Base-by-base conservation (phyloP, 2,329 filamentous ascomycete genomes). In the Neocatenulostroma microsporum region DNA sequence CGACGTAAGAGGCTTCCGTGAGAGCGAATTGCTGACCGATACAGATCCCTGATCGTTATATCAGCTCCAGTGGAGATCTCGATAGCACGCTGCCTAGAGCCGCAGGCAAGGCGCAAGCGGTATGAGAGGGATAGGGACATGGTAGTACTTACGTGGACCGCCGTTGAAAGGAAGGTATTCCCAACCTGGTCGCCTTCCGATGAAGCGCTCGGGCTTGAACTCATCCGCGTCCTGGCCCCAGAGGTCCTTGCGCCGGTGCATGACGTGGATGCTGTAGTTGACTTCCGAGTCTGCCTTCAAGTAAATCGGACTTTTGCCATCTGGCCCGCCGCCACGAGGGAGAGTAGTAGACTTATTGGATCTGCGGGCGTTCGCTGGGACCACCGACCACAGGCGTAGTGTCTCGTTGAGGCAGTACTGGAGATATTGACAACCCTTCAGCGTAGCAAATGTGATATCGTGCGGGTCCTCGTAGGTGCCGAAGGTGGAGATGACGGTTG, bases 11-110 rank as follows among this genome's bases (percentile, higher is more conserved):
- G 50, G 66, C 65, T 44, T 68, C 63, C 0, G 56, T 61, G 9
- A 62, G 41, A 1, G 88, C 84, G 62, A 94, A 94, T 4, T 72
- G 70, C 60, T 80, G 74, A 0, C 88, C 88, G 47, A 94, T 94
- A 57, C 88, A 94, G 55, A 82, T 84, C 36, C 87, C 68, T 2
- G 86, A 84, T 25, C n/a, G 27, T 41, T n/a, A n/a, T n/a, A n/a
- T n/a, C n/a, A n/a, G n/a, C n/a, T n/a, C n/a, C n/a, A n/a, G n/a
- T n/a, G n/a, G n/a, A n/a, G n/a, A n/a, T n/a, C n/a, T n/a, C n/a
- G n/a, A n/a, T n/a, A n/a, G n/a, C n/a, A n/a, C n/a, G n/a, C n/a
- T n/a, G n/a, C n/a, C n/a, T n/a, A n/a, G n/a, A n/a, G n/a, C n/a
- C n/a, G n/a, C n/a, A n/a, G n/a, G n/a, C n/a, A n/a, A n/a, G n/a